Conservation (phyloP, 1,139 yeast genomes). For the Sugiyamaella grinbergsii region DNA sequence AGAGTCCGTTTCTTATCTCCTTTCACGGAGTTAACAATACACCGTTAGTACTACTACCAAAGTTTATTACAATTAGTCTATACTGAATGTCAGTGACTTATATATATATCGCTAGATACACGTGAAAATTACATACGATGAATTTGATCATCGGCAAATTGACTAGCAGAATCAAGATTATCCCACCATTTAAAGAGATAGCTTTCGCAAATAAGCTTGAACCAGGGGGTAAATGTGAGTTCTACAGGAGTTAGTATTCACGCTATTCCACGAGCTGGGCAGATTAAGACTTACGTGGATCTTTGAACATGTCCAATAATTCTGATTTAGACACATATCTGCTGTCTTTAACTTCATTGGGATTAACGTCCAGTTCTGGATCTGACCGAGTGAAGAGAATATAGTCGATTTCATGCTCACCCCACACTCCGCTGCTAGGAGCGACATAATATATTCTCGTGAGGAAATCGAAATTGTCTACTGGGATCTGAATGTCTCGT, state of each 20-base stretch:
- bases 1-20: background rate
- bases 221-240: slow-evolving; percentile 93
- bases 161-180: slow-evolving; percentile 57
- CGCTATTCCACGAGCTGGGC: too few relatives aligned
- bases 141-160: slow-evolving; percentile 43
- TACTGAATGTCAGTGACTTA: slow-evolving; percentile 1
- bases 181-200: slow-evolving; percentile 95
- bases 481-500: slow-evolving; percentile 49
- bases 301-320: slow-evolving; percentile 74
- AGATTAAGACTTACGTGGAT: slow-evolving; percentile 40
- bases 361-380: slow-evolving; percentile 59
- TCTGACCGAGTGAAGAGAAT: slow-evolving; percentile 74
- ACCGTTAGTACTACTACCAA: background rate
- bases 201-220: slow-evolving; percentile 88
- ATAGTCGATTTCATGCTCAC: slow-evolving; percentile 97
- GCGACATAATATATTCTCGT: slow-evolving; percentile 96
- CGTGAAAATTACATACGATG: slow-evolving; percentile 29
- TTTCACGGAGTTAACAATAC: too few relatives aligned
- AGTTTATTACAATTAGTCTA: slow-evolving; percentile 5
- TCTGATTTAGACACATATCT: slow-evolving; percentile 71
- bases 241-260: background rate
- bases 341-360: slow-evolving; percentile 75
- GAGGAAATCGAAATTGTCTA: slow-evolving; percentile 71
- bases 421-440: slow-evolving; percentile 86
- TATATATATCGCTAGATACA: background rate